Conservation (phyloP, 2,329 filamentous ascomycete species). For the Teratosphaeria pseudoeucalypti region DNA sequence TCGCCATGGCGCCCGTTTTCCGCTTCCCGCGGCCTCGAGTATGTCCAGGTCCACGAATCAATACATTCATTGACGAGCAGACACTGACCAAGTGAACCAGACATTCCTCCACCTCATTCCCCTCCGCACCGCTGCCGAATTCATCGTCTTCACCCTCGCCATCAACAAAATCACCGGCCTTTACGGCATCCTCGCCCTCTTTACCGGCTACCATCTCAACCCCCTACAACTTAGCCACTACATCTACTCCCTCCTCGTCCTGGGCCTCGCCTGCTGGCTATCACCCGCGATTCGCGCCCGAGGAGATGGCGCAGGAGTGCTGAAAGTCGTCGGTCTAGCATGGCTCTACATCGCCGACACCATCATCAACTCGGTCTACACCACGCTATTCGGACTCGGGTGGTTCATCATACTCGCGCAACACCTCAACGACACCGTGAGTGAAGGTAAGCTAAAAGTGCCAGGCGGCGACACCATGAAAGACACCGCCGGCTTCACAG, state of each 20-base stretch:
- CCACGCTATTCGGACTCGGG: constrained; percentile 65
- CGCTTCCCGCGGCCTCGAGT: not conserved
- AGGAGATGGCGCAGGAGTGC: constrained; percentile 35
- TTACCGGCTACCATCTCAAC: constrained; percentile 78
- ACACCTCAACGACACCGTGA: constrained; percentile 38
- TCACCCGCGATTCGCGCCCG: constrained; percentile 65
- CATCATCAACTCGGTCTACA: constrained; percentile 71
- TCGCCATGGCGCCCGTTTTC: not conserved
- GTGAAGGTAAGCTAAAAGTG: not conserved
- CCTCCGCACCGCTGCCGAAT: constrained; percentile 73
- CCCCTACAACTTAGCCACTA: constrained; percentile 82
- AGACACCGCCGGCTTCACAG: constrained; percentile 55
- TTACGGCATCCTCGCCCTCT: constrained; percentile 78
- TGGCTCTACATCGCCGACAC: constrained; percentile 82
- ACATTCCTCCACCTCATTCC: constrained; percentile 78
- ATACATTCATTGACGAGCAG: not conserved
- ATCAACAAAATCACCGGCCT: constrained; percentile 89
- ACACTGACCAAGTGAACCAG: constrained; percentile 34
- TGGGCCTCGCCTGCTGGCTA: constrained; percentile 58
- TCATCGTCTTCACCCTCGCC: constrained; percentile 71
- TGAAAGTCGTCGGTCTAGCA: constrained; percentile 70
- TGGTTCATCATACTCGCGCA: constrained; percentile 73
- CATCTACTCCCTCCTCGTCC: constrained; percentile 68
- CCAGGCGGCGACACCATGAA: constrained; percentile 48
- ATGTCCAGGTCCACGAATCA: not conserved